Evolutionary conservation across 495 filamentous ascomycete genomes (phyloP).

Genomic region (Chaetomium tenue): DNA sequence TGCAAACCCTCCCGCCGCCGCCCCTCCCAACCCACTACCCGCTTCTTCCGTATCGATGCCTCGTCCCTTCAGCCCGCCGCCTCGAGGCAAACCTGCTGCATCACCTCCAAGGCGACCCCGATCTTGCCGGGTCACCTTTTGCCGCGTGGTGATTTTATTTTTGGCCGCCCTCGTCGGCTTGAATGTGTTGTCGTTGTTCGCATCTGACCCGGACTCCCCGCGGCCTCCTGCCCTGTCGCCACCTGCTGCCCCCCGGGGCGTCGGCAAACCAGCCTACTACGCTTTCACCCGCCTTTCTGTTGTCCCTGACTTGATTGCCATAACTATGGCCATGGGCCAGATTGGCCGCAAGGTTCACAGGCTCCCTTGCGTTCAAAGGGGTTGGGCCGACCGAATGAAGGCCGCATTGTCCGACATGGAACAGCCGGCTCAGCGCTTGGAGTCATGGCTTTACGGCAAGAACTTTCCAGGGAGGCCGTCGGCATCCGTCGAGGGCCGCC

Average conservation of each 20-base stretch:
- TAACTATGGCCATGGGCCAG: not conserved
- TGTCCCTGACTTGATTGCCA: not conserved
- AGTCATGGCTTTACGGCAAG: not conserved
- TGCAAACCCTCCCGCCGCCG: not conserved
- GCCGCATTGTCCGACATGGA: not conserved
- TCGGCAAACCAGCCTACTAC: not conserved
- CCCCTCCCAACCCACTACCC: not conserved
- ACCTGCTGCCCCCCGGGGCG: not conserved
- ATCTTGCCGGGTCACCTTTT: not conserved
- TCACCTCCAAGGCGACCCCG: not conserved
- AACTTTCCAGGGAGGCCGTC: not conserved
- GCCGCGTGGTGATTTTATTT: not conserved
- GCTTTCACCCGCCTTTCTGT: not conserved
- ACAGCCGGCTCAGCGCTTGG: not conserved
- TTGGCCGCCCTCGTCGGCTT: not conserved
- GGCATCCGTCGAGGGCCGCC: not conserved
- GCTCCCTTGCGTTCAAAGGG: not conserved
- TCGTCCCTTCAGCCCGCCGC: not conserved
- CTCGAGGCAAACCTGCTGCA: not conserved
- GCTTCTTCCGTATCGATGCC: not conserved
- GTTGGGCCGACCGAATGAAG: not conserved
- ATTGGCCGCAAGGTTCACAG: not conserved
- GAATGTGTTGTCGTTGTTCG: not conserved
- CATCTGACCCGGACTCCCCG: not conserved
- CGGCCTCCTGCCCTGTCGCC: not conserved